Conservation (phyloP, 352 stramenopile species). For the Phytophthora europaea region DNA sequence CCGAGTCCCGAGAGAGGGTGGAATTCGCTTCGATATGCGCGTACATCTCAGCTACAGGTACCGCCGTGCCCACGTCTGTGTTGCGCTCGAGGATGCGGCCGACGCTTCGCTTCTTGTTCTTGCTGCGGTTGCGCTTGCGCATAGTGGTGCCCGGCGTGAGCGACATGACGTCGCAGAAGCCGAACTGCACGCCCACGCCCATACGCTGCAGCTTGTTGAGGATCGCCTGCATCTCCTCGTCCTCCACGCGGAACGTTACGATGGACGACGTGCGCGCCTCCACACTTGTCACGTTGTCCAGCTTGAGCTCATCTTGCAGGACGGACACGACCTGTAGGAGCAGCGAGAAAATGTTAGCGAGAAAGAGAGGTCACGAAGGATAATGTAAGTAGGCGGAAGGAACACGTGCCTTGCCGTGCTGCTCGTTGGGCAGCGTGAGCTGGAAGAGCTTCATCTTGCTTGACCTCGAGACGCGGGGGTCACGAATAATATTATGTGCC, state of each 20-base stretch:
- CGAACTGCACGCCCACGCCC: constrained; percentile 87
- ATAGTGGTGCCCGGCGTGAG: constrained; percentile 87
- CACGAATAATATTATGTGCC: background rate
- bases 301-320: constrained; percentile 85
- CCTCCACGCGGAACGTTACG: constrained; percentile 87
- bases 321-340: constrained; percentile 68
- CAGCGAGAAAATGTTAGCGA: background rate
- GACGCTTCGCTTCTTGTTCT: constrained; percentile 71
- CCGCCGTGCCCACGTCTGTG: constrained; percentile 82
- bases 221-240: constrained; percentile 87
- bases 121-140: constrained; percentile 53
- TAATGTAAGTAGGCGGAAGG: background rate
- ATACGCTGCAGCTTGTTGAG: constrained; percentile 85
- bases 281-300: constrained; percentile 88
- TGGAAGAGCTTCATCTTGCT: constrained; percentile 89
- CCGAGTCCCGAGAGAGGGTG: constrained; percentile 82
- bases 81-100: constrained; percentile 80
- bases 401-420: constrained; percentile 69
- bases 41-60: constrained; percentile 91
- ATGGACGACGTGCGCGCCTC: constrained; percentile 89
- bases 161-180: constrained; percentile 91
- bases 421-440: constrained; percentile 87
- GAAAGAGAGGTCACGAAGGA: background rate
- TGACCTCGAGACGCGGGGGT: background rate
- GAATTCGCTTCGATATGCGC: constrained; percentile 87